Base-by-base conservation (phyloP, 2,329 filamentous ascomycete genomes). In the Magnaporthiopsis rhizophila region DNA sequence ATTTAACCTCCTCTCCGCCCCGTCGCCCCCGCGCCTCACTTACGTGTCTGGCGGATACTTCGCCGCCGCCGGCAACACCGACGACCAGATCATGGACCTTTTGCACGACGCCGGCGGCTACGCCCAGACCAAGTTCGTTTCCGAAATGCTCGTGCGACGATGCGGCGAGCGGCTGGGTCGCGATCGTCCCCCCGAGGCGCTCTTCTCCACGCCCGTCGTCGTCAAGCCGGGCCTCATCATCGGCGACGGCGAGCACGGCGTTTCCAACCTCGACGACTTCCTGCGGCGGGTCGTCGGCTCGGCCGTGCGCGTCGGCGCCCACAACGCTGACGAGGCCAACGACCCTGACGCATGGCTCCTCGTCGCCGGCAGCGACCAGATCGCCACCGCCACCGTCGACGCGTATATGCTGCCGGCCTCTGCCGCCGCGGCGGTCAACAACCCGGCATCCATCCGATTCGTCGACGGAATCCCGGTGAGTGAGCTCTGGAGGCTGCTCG, bases 151-250 rank as follows among this genome's bases (percentile, higher is more conserved):
- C 59, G 59, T 50, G 34, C 26, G 36, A 36, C 34, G 38, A n/a
- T n/a, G 28, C 21, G 59, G n/a, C n/a, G n/a, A n/a, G n/a, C n/a
- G n/a, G n/a, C n/a, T n/a, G n/a, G n/a, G n/a, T n/a, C n/a, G n/a
- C n/a, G n/a, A n/a, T n/a, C n/a, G n/a, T n/a, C n/a, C n/a, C n/a
- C n/a, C n/a, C n/a, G n/a, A n/a, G n/a, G n/a, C n/a, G n/a, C n/a
- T n/a, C n/a, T n/a, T n/a, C n/a, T n/a, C n/a, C n/a, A n/a, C n/a
- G n/a, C n/a, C 24, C 12, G 58, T 59, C 18, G 59, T 61, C 6
- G n/a, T 61, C 59, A 61, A 61, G 59, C 59, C 59, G n/a, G 59
- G 59, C 18, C 24, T 61, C 3, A 34, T 61, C 2, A 45, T 61
- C 3, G 59, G 59, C 1, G 59, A 36, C n/a, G 24, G 12, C 21